Evolutionary conservation across 2,329 filamentous ascomycete species (phyloP).

Genomic region (Periglandula ipomoeae): DNA sequence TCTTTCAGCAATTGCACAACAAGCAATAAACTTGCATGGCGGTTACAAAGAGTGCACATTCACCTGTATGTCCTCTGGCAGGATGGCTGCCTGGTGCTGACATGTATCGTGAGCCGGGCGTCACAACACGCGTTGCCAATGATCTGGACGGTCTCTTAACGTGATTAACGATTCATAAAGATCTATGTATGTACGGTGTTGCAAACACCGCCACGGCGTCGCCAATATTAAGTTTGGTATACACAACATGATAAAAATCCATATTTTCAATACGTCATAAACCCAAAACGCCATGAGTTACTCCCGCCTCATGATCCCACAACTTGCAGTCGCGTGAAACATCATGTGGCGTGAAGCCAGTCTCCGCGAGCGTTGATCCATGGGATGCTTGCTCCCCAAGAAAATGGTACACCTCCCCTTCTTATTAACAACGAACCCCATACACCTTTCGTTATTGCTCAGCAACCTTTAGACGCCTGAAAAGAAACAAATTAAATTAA

Average conservation of each 20-base stretch:
- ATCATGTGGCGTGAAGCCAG: neutral
- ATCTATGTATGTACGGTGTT: neutral
- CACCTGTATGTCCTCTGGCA: too few relatives aligned
- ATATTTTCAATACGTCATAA: slow-evolving; percentile 10
- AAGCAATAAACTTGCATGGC: too few relatives aligned
- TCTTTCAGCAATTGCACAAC: neutral
- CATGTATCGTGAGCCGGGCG: too few relatives aligned
- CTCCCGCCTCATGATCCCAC: too few relatives aligned
- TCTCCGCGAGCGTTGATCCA: neutral
- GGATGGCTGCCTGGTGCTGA: too few relatives aligned
- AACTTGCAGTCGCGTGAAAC: too few relatives aligned
- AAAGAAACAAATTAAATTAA: slow-evolving; percentile 3
- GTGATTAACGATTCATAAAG: neutral
- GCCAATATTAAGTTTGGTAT: slow-evolving; percentile 9
- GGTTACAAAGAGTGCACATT: too few relatives aligned
- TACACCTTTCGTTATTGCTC: neutral
- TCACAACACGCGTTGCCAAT: too few relatives aligned
- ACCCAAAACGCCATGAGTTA: slow-evolving; percentile 1
- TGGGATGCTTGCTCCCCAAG: neutral
- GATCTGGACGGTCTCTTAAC: neutral
- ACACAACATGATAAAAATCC: slow-evolving; percentile 14
- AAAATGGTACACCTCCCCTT: neutral
- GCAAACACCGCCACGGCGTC: neutral
- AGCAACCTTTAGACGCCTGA: slow-evolving; percentile 4
- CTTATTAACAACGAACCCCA: neutral